phyloP scores from a whole-genome alignment of 2,329 filamentous ascomycete genomes.

The Eurotiales sp. region DNA sequence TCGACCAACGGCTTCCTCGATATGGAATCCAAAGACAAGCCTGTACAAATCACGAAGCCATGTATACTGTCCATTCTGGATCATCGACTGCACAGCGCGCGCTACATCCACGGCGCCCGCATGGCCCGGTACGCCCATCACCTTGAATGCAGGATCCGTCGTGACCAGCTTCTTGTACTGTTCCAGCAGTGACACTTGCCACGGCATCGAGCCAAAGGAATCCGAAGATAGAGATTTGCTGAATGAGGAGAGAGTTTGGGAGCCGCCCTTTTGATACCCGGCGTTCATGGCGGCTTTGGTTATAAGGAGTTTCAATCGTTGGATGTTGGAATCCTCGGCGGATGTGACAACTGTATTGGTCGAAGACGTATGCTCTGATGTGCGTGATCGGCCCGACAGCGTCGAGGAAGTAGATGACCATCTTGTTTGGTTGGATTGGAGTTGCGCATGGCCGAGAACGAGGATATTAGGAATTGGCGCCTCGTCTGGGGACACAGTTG shows the following conservation, averaged over 20 bases:
- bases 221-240: conserved; percentile 71
- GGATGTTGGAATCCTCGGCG: conserved; percentile 70
- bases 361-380: conserved; percentile 47
- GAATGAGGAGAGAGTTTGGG: conserved; percentile 65
- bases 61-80: conserved; percentile 65
- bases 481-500: conserved; percentile 78
- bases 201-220: conserved; percentile 70
- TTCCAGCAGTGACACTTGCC: conserved; percentile 68
- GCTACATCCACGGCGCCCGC: conserved; percentile 67
- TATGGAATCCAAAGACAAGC: conserved; percentile 77
- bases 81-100: conserved; percentile 74
- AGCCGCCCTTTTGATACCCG: conserved; percentile 64
- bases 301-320: conserved; percentile 72
- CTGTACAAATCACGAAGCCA: conserved; percentile 81
- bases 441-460: conserved; percentile 68
- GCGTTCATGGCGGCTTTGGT: conserved; percentile 82
- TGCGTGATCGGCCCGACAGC: conserved; percentile 73
- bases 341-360: conserved; percentile 42
- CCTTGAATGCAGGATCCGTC: conserved; percentile 64
- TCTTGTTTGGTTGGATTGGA: conserved; percentile 38
- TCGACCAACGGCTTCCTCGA: conserved; percentile 70
- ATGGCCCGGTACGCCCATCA: conserved; percentile 29
- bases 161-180: conserved; percentile 78
- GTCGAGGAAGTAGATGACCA: conserved; percentile 82
- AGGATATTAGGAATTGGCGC: conserved; percentile 81